These are phyloP conservation scores for Cryptosporidium bovis DNA, from an alignment of 169 alveolate species.

Conservation along the genomic window DNA sequence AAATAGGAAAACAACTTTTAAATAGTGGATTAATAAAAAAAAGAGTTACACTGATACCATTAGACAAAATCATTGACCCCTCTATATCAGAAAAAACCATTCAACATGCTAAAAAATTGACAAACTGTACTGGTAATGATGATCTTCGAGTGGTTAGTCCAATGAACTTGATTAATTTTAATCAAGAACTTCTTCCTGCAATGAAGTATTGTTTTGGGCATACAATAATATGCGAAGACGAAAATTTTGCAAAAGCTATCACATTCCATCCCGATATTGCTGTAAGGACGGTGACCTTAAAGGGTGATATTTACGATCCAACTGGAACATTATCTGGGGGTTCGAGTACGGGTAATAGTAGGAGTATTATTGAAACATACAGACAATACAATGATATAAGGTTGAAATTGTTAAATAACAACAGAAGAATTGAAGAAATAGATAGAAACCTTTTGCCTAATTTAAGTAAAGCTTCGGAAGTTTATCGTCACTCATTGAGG, in stretches of 20 bases:
- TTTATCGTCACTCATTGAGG: conserved; percentile 19
- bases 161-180: conserved; percentile 79
- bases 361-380: conserved; percentile 36
- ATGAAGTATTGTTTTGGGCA: conserved; percentile 84
- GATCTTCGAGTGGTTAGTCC: conserved; percentile 76
- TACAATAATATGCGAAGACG: conserved; percentile 83
- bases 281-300: conserved; percentile 80
- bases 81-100: conserved; percentile 72
- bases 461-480: conserved; percentile 40
- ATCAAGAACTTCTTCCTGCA: conserved; percentile 80
- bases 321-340: conserved; percentile 84
- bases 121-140: conserved; percentile 78
- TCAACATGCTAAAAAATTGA: conserved; percentile 72
- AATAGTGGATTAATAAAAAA: conserved; percentile 59
- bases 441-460: neutral
- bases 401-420: conserved; percentile 22
- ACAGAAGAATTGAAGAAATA: conserved; percentile 68
- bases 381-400: conserved; percentile 36
- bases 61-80: conserved; percentile 53
- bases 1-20: conserved; percentile 59
- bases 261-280: conserved; percentile 77
- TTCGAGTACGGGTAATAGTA: conserved; percentile 7
- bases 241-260: conserved; percentile 81
- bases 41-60: conserved; percentile 60
- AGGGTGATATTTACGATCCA: conserved; percentile 84